These are phyloP conservation scores for Cercophora sp. DNA, from an alignment of 495 filamentous ascomycete genomes.

Conservation along the genomic window DNA sequence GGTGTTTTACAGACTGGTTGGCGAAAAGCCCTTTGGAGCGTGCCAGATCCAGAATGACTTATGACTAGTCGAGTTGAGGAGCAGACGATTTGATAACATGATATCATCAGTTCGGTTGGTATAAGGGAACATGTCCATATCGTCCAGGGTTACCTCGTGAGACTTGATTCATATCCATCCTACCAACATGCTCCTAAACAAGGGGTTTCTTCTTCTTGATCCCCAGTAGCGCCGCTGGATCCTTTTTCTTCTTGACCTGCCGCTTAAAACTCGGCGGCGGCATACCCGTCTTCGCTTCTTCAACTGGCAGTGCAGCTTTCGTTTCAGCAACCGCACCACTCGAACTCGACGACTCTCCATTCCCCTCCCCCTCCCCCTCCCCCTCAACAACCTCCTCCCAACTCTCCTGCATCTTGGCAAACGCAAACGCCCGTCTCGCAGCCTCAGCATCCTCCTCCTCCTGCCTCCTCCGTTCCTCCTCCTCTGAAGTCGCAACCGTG, in stretches of 20 bases:
- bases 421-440: slow-evolving; percentile 73
- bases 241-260: slow-evolving; percentile 80
- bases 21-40: too few relatives aligned
- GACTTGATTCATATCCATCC: neutral
- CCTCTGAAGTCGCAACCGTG: slow-evolving; percentile 26
- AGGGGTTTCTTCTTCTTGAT: slow-evolving; percentile 83
- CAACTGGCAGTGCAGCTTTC: slow-evolving; percentile 19
- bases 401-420: slow-evolving; percentile 39
- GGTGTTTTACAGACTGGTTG: too few relatives aligned
- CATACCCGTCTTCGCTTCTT: slow-evolving; percentile 28
- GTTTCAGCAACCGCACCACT: slow-evolving; percentile 10
- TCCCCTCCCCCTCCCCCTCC: slow-evolving; percentile 18
- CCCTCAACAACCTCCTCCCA: slow-evolving; percentile 47
- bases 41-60: neutral
- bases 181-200: slow-evolving; percentile 27
- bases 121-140: neutral
- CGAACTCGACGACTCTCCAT: neutral
- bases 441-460: slow-evolving; percentile 86
- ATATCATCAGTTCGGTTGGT: neutral
- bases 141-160: neutral
- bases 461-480: slow-evolving; percentile 58
- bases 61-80: neutral
- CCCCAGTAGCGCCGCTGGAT: slow-evolving; percentile 63
- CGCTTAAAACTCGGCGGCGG: slow-evolving; percentile 71
- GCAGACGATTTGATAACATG: neutral